Evolutionary conservation across 495 filamentous ascomycete species (phyloP).

Genomic region (Usnea hakonensis): DNA sequence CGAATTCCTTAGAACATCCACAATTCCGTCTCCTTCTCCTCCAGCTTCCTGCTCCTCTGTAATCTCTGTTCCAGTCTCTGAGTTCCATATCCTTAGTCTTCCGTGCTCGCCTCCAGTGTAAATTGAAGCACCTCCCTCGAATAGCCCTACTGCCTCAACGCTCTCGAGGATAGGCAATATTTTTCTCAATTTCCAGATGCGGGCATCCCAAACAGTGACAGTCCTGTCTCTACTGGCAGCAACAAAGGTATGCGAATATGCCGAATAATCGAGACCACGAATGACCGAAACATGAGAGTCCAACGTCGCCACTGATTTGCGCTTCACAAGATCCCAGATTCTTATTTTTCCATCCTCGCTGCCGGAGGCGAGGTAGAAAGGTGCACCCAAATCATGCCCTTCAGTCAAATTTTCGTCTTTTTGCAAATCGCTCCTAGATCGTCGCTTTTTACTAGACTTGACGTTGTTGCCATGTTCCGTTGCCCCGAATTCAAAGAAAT

Average conservation of each 20-base stretch:
- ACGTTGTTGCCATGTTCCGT: conserved; percentile 31
- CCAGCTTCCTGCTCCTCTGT: conserved; percentile 58
- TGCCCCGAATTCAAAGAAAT: conserved; percentile 70
- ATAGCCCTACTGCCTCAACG: conserved; percentile 75
- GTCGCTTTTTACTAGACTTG: conserved; percentile 38
- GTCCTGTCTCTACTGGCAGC: conserved; percentile 95
- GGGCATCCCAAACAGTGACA: conserved; percentile 80
- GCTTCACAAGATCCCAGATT: conserved; percentile 85
- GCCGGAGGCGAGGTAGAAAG: conserved; percentile 81
- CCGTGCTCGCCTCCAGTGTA: conserved; percentile 86
- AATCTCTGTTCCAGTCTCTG: conserved; percentile 65
- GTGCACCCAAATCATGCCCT: conserved; percentile 35
- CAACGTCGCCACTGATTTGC: conserved; percentile 65
- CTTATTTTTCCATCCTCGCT: conserved; percentile 86
- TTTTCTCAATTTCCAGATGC: conserved; percentile 72
- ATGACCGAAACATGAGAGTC: conserved; percentile 93
- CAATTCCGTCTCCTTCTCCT: conserved; percentile 70
- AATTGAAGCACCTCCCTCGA: conserved; percentile 58
- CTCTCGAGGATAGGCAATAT: conserved; percentile 80
- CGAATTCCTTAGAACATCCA: conserved; percentile 58
- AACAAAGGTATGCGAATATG: conserved; percentile 62
- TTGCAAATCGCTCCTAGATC: conserved; percentile 38
- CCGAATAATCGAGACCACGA: conserved; percentile 71
- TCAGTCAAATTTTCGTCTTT: conserved; percentile 39
- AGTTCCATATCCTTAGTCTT: conserved; percentile 72